Evolutionary conservation across 2,329 filamentous ascomycete genomes (phyloP).

Genomic region (Cylindrodendrum hubeiense): DNA sequence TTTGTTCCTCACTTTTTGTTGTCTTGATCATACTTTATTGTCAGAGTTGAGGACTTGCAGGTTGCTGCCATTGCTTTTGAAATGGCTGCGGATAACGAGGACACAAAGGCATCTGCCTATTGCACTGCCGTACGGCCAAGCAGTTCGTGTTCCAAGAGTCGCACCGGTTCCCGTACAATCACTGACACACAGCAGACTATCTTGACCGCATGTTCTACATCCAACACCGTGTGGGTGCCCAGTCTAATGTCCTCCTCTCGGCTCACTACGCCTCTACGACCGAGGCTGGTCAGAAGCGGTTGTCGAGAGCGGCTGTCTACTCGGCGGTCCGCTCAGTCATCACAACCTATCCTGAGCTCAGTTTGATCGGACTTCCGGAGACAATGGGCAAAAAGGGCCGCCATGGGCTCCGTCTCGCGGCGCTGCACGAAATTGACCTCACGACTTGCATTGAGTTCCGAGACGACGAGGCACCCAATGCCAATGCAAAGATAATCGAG

Average conservation of each 20-base stretch:
- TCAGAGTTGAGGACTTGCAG: background rate
- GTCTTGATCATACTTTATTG: background rate
- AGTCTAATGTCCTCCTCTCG: slow-evolving; percentile 35
- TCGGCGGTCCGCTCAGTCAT: slow-evolving; percentile 19
- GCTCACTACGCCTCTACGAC: slow-evolving; percentile 25
- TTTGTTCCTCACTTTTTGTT: background rate
- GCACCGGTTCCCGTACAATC: background rate
- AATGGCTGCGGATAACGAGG: background rate
- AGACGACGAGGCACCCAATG: background rate
- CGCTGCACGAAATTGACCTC: slow-evolving; percentile 31
- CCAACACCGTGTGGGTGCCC: slow-evolving; percentile 31
- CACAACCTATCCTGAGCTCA: slow-evolving; percentile 21
- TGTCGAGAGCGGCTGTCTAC: slow-evolving; percentile 15
- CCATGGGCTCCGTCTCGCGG: slow-evolving; percentile 17
- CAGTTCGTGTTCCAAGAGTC: slow-evolving; percentile 3
- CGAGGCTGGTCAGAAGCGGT: background rate
- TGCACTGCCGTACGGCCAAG: slow-evolving; percentile 23
- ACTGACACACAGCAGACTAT: slow-evolving; percentile 13
- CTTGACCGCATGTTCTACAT: slow-evolving; percentile 36
- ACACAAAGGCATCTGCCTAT: background rate
- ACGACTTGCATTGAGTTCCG: slow-evolving; percentile 28
- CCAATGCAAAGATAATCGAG: slow-evolving; percentile 15
- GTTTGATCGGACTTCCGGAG: slow-evolving; percentile 9
- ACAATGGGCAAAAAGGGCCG: background rate
- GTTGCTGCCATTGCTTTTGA: background rate